Evolutionary conservation across 768 basidiomycete species (phyloP).

Genomic region (Leccinum subtestaceum): DNA sequence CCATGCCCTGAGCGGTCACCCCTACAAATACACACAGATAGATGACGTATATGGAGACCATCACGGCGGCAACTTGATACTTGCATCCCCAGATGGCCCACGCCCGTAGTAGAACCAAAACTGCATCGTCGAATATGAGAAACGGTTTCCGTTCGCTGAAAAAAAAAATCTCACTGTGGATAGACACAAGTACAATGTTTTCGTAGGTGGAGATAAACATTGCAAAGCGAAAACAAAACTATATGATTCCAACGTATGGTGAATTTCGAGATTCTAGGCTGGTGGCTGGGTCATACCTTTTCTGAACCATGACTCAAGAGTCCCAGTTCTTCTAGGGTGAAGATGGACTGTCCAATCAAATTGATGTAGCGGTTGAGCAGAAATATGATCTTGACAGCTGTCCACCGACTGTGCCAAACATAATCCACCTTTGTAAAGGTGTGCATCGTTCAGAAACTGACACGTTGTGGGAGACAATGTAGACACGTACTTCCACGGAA

Average conservation of each 20-base stretch:
- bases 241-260: not conserved
- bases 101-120: not conserved
- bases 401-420: conserved; percentile 13
- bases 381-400: conserved; percentile 10
- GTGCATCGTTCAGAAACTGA: not conserved
- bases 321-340: conserved; percentile 15
- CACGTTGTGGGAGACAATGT: no score
- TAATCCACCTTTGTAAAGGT: conserved; percentile 2
- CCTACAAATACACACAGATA: not conserved
- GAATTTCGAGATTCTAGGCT: not conserved
- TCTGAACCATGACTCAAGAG: conserved; percentile 9
- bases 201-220: not conserved
- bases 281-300: not conserved
- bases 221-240: not conserved
- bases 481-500: conserved; percentile 11
- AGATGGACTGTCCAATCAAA: conserved; percentile 6
- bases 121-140: not conserved
- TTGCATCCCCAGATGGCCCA: not conserved
- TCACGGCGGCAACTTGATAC: not conserved
- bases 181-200: not conserved
- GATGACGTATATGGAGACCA: not conserved
- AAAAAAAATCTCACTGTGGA: not conserved
- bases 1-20: not conserved
- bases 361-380: conserved; percentile 19
- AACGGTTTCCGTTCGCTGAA: not conserved